Percentiles rank a stretch among this genome's conserved stretches.
These are phyloP conservation scores for Ciborinia camelliae DNA, from an alignment of 2,329 filamentous ascomycete species.

Conservation along the genomic window DNA sequence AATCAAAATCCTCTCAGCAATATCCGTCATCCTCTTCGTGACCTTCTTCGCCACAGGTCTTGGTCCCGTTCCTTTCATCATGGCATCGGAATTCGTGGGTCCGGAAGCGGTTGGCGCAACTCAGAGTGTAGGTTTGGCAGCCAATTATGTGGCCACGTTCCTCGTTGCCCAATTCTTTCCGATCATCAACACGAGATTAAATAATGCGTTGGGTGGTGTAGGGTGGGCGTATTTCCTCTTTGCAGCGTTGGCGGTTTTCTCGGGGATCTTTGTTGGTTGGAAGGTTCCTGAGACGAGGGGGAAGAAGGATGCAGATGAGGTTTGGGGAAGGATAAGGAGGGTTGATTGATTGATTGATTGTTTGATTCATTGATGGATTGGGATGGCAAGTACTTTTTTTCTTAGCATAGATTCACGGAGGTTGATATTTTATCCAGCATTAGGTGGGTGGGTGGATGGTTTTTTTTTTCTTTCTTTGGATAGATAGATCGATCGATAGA, in stretches of 20 bases:
- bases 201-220: constrained; percentile 58
- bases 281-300: constrained; percentile 86
- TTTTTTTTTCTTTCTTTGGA: too few species aligned
- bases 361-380: constrained; percentile 31
- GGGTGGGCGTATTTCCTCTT: constrained; percentile 95
- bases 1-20: constrained; percentile 71
- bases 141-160: constrained; percentile 89
- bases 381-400: too few species aligned
- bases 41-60: constrained; percentile 86
- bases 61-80: constrained; percentile 90
- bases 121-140: constrained; percentile 81
- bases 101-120: constrained; percentile 88
- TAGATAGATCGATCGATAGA: too few species aligned
- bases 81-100: constrained; percentile 85
- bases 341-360: constrained; percentile 32
- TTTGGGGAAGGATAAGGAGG: constrained; percentile 70
- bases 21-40: constrained; percentile 82
- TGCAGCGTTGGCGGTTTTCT: constrained; percentile 65
- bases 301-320: constrained; percentile 78
- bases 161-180: constrained; percentile 94
- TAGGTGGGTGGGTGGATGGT: too few species aligned
- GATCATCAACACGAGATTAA: constrained; percentile 72
- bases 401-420: neutral
- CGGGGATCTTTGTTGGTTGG: constrained; percentile 67
- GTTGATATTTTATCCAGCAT: neutral